Evolutionary conservation across 306 rosid genomes (phyloP).

Genomic region (Cicer bijugum): DNA sequence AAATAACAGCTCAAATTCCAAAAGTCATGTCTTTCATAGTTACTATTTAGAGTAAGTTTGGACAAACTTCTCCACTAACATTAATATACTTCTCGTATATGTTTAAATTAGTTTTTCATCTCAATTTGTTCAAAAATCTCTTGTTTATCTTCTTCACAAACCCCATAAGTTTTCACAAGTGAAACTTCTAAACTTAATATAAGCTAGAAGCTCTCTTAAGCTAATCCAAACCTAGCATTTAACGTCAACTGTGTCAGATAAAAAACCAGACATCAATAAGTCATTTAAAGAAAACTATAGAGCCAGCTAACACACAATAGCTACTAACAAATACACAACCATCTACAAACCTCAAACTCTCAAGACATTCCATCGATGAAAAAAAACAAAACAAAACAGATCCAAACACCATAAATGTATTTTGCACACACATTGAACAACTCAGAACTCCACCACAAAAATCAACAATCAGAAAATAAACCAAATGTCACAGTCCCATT

Average conservation of each 20-base stretch:
- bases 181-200: background rate
- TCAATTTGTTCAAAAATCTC: background rate
- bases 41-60: background rate
- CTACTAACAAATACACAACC: background rate
- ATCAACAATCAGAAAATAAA: background rate
- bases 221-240: background rate
- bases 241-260: background rate
- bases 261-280: background rate
- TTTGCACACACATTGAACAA: background rate
- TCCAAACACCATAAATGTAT: conserved; percentile 1
- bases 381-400: background rate
- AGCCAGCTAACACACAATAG: background rate
- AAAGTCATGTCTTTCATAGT: background rate
- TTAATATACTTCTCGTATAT: background rate
- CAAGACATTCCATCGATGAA: conserved; percentile 13
- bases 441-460: background rate
- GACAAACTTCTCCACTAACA: background rate
- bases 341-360: background rate
- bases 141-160: background rate
- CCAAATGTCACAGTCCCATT: background rate
- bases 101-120: background rate
- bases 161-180: background rate
- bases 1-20: background rate
- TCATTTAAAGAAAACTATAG: background rate
- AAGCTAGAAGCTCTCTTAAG: background rate